Base-by-base conservation (phyloP, 805 yeast genomes). In the Starmerella floris region DNA sequence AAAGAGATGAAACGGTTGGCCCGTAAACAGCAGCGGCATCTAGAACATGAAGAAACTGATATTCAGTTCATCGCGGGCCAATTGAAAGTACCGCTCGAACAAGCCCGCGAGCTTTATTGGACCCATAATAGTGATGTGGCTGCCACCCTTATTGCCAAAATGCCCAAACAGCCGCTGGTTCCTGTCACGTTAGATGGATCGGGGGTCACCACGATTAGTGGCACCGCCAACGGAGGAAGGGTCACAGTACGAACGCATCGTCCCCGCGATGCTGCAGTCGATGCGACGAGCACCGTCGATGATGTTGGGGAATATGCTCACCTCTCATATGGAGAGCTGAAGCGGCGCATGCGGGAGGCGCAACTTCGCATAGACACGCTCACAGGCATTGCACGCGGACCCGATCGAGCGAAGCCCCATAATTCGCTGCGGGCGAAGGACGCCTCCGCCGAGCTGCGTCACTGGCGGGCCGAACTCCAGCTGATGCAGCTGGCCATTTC, bases 101-200 rank as follows among this genome's bases (percentile, higher is more conserved):
- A 35, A 15, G 48, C 52, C 6, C 31, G 52, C 15, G 28, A 21
- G 22, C 43, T 43, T 3, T 48, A 43, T 32, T 35, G 44, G 41
- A 37, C 20, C 3, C 25, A 46, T 28, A 38, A 40, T 3, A 23
- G 22, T 26, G 41, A 40, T 17, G 34, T 46, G 5, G 23, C 48
- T 5, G 38, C 26, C 2, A 41, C 31, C 3, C 30, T 46, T 19
- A 19, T 39, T 30, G 28, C 41, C 13, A 42, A 43, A 20, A 15
- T 17, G 19, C 40, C 40, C 11, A 16, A 21, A 13, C 23, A 5
- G 39, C 43, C 46, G 11, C 27, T 43, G 26, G 17, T 22, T 3
- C 6, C 38, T 3, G 9, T 9, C 10, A 28, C 30, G 8, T 26
- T n/a, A 4, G 5, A 20, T 22, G 22, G 27, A 8, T 4, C 30